Conservation (phyloP, 2,329 filamentous ascomycete genomes). For the Karstenula rhodostoma region DNA sequence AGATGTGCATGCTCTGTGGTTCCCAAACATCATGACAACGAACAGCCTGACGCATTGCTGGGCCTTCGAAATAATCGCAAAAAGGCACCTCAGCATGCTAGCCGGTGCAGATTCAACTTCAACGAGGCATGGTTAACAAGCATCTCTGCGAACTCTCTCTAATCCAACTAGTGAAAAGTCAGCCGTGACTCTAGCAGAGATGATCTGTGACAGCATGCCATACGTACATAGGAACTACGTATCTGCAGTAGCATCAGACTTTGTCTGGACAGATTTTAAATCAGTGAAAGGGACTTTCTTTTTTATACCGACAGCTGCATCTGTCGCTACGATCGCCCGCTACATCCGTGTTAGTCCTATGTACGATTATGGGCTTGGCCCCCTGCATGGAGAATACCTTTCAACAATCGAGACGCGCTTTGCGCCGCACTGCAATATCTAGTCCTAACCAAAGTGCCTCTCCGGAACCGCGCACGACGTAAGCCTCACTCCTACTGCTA, state of each 20-base stretch:
- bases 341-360: too few species aligned
- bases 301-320: too few species aligned
- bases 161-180: neutral
- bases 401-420: too few species aligned
- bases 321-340: too few species aligned
- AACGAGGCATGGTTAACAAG: neutral
- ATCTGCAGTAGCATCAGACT: neutral
- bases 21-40: neutral
- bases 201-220: neutral
- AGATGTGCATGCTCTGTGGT: neutral
- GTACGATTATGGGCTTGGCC: too few species aligned
- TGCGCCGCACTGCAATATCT: too few species aligned
- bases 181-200: neutral
- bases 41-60: neutral
- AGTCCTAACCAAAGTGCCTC: too few species aligned
- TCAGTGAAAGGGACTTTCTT: neutral
- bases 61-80: neutral
- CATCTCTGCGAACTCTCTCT: neutral
- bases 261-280: neutral
- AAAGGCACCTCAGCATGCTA: neutral
- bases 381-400: too few species aligned
- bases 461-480: too few species aligned
- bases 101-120: neutral
- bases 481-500: too few species aligned
- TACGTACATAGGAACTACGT: neutral